Conservation (phyloP, 108 stramenopile species). For the Discostella pseudostelligera region DNA sequence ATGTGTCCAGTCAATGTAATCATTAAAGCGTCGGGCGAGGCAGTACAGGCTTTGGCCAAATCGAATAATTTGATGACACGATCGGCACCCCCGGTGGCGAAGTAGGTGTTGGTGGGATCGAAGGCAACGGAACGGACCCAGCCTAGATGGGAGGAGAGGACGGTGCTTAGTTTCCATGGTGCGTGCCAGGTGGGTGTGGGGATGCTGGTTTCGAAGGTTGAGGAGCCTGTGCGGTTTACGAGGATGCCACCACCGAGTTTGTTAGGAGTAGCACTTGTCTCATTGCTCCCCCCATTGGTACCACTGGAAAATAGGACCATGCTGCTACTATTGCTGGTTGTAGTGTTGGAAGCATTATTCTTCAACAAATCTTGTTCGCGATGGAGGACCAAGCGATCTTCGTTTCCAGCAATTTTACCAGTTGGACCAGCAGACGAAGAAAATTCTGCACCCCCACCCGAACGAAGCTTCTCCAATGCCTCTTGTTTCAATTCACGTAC, state of each 20-base stretch:
- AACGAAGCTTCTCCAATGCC: conserved; percentile 35
- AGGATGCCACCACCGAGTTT: conserved; percentile 5
- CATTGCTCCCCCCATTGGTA: no score
- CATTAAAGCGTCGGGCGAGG: conserved; percentile 86
- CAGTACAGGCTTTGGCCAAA: conserved; percentile 94
- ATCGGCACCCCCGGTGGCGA: conserved; percentile 96
- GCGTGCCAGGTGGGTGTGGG: conserved; percentile 98
- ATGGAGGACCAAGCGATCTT: conserved; percentile 44
- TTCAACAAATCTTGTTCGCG: conserved; percentile 34
- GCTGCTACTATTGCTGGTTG: no score
- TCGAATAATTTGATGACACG: conserved; percentile 99
- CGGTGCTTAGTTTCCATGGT: conserved; percentile 93
- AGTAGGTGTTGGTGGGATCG: conserved; percentile 95
- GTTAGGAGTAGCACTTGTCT: not conserved
- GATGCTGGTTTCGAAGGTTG: conserved; percentile 57
- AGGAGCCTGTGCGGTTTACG: not conserved
- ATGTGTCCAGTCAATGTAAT: conserved; percentile 99
- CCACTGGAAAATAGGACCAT: no score
- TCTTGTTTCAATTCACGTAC: conserved; percentile 35
- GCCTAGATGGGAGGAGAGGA: conserved; percentile 93
- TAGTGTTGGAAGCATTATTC: no score
- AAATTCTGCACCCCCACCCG: conserved; percentile 14
- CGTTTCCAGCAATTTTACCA: not conserved
- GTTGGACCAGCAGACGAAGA: not conserved
- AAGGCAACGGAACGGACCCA: conserved; percentile 98